These are phyloP conservation scores for Xerocomus minutiporus DNA, from an alignment of 1,284 basidiomycete species.

Conservation along the genomic window DNA sequence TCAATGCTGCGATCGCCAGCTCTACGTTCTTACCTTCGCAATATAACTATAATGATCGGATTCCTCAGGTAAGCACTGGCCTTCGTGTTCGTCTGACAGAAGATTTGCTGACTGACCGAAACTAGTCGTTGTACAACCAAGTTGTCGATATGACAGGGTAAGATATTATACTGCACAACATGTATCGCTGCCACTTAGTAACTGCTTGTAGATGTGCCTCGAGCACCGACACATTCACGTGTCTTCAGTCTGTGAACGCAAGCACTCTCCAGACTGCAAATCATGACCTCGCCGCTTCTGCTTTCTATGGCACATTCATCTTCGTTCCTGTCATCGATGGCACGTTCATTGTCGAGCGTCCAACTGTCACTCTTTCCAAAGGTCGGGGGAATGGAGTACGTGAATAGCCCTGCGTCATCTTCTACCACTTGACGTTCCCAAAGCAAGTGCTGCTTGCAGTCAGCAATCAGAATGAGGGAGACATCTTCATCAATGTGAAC, in stretches of 20 bases:
- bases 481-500: slow-evolving; percentile 12
- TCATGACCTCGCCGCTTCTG: slow-evolving; percentile 8
- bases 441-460: slow-evolving; percentile 16
- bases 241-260: slow-evolving; percentile 24
- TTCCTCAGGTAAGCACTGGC: slow-evolving; percentile 14
- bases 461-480: slow-evolving; percentile 20
- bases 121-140: slow-evolving; percentile 23
- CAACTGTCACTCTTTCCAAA: slow-evolving; percentile 20
- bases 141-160: neutral
- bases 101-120: no score
- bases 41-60: slow-evolving; percentile 24
- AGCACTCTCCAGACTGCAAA: slow-evolving; percentile 20
- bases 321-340: slow-evolving; percentile 36
- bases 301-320: slow-evolving; percentile 27
- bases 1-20: slow-evolving; percentile 24
- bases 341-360: slow-evolving; percentile 31
- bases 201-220: slow-evolving; percentile 21
- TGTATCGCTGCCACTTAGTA: neutral
- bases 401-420: neutral
- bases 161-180: neutral
- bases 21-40: slow-evolving; percentile 27
- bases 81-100: neutral
- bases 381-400: slow-evolving; percentile 17
- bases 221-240: slow-evolving; percentile 22
- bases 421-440: neutral